Evolutionary conservation across 2,329 filamentous ascomycete species (phyloP).

Genomic region (Apiospora arundinis): DNA sequence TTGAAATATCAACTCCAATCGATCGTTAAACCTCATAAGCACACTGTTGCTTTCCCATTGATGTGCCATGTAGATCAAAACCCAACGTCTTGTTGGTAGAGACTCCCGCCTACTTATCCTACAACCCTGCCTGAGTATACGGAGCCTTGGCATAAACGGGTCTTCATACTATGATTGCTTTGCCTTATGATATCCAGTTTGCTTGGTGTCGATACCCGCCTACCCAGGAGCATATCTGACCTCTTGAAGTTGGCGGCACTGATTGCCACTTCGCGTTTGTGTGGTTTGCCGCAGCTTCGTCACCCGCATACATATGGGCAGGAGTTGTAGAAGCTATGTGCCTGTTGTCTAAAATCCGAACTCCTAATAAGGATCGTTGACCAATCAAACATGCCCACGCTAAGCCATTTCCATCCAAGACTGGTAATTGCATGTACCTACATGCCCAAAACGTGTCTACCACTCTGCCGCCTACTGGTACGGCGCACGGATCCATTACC

Average conservation of each 20-base stretch:
- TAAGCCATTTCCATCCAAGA: neutral
- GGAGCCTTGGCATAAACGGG: neutral
- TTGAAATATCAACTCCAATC: neutral
- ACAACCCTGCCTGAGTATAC: neutral
- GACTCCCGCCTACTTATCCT: neutral
- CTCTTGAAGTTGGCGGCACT: neutral
- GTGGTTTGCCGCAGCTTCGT: neutral
- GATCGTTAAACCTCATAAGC: neutral
- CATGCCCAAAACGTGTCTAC: neutral
- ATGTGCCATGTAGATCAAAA: neutral
- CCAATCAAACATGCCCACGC: neutral
- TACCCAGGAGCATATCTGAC: too few species aligned
- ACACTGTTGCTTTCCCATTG: too few species aligned
- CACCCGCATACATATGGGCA: neutral
- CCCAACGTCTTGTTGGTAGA: neutral
- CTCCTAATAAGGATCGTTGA: neutral
- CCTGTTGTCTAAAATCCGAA: neutral
- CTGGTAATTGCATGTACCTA: neutral
- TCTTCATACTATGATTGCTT: neutral
- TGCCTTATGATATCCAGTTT: neutral
- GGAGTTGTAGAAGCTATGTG: too few species aligned
- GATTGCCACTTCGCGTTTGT: neutral
- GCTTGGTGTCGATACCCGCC: neutral
- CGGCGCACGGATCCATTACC: conserved; percentile 4
- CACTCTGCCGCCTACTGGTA: too few species aligned